Evolutionary conservation across 2,329 filamentous ascomycete genomes (phyloP), one percentile per base, ranked within the genome.

Genomic region (Xylaria polymorpha): DNA sequence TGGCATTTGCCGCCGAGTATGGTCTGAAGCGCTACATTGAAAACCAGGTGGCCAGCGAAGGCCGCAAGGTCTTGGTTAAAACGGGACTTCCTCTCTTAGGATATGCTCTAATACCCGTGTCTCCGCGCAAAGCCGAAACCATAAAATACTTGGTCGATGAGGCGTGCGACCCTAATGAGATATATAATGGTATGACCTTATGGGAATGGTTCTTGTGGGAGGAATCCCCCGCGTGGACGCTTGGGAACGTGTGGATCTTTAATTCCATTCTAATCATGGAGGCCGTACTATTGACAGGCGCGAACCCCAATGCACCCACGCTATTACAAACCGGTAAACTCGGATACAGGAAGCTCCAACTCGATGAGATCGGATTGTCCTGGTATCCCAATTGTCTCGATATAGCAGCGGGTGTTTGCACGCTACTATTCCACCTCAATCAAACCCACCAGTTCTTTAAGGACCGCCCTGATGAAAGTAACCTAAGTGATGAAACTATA

Each of bases 121-220:
- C n/a, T 4, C 22, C 6, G 9, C 4, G 46, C 15, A 25, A 20
- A 1, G 12, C 3, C 4, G 37, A 2, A 48, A 43, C 22, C 8
- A 50, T 69, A n/a, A 48, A 50, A n/a, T 10, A 61, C 8, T 56
- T 72, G 0, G 51, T 72, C 4, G 53, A 67, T 5, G 29, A 65
- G 20, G 66, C 60, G 4, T 22, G 18, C 20, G 29, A 62, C 39
- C 64, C 66, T 1, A 44, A 71, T 15, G 43, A 66, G 18, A 18
- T 50, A 14, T 68, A 66, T 61, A 55, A 50, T 2, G 66, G 55
- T 7, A 53, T 46, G 1, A 51, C 67, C 39, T 3, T 71, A n/a
- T 73, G 70, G 70, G 60, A 59, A 46, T 69, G 65, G 66, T 69
- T 51, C 32, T 58, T 69, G 41, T 64, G 50, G n/a, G n/a, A n/a